Evolutionary conservation across 2,329 filamentous ascomycete genomes (phyloP).

Genomic region (Huntiella omanensis): DNA sequence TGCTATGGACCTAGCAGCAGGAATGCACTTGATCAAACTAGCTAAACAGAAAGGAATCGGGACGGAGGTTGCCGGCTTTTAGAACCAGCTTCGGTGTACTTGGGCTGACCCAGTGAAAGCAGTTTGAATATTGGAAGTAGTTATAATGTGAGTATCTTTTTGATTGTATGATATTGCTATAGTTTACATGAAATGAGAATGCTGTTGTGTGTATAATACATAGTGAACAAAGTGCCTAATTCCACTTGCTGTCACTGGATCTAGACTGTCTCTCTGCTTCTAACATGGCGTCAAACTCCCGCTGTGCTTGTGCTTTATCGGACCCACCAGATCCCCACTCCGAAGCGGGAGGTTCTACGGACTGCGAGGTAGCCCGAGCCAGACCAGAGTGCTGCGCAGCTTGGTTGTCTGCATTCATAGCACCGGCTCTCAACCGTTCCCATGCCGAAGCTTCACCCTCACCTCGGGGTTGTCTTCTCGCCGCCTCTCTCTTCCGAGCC

Average conservation of each 20-base stretch:
- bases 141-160: slow-evolving; percentile 2
- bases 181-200: not conserved
- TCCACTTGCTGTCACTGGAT: slow-evolving; percentile 21
- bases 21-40: slow-evolving; percentile 35
- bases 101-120: not conserved
- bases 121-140: slow-evolving; percentile 3
- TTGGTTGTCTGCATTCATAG: not conserved
- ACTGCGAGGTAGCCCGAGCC: too few species aligned
- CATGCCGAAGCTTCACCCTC: slow-evolving; percentile 5
- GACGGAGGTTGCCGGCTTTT: slow-evolving; percentile 33
- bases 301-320: slow-evolving; percentile 20
- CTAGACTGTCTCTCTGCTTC: slow-evolving; percentile 24
- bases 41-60: slow-evolving; percentile 37
- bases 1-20: slow-evolving; percentile 46
- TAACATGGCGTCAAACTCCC: slow-evolving; percentile 30
- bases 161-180: not conserved
- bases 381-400: not conserved
- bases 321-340: not conserved
- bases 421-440: slow-evolving; percentile 6
- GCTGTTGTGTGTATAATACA: not conserved
- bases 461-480: not conserved
- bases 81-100: slow-evolving; percentile 1
- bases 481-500: not conserved
- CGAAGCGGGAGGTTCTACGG: not conserved
- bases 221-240: slow-evolving; percentile 2